Percentiles rank a stretch among this genome's conserved stretches.
Evolutionary conservation across 345 rosid species (phyloP).

Genomic region (Salix dunnii): DNA sequence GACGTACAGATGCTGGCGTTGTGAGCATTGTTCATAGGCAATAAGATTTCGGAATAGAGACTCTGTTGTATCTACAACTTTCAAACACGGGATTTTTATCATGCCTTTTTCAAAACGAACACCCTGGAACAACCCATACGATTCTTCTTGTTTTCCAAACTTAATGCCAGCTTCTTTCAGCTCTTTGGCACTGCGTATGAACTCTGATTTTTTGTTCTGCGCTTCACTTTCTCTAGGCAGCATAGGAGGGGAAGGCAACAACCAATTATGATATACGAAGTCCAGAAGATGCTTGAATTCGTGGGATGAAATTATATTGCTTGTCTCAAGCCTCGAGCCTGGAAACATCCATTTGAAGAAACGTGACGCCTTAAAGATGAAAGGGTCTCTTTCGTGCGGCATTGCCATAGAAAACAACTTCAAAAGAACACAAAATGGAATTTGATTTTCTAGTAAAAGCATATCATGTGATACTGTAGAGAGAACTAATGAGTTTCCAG

Average conservation of each 20-base stretch:
- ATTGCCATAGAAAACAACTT: neutral
- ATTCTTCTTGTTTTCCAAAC: neutral
- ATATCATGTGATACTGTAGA: neutral
- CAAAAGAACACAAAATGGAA: slow-evolving; percentile 22
- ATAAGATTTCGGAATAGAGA: slow-evolving; percentile 17
- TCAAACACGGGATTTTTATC: slow-evolving; percentile 13
- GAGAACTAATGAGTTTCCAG: neutral
- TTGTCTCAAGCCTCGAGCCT: neutral
- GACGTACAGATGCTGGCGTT: neutral
- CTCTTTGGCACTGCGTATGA: slow-evolving; percentile 17
- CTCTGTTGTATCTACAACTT: neutral
- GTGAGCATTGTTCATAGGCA: slow-evolving; percentile 20
- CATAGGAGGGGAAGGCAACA: neutral
- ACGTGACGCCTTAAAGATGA: accelerated
- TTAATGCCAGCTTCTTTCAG: slow-evolving; percentile 21
- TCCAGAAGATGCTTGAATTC: slow-evolving; percentile 11
- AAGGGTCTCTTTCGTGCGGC: no score
- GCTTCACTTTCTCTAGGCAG: neutral
- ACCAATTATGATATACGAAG: neutral
- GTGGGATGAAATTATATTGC: neutral
- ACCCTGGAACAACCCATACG: neutral
- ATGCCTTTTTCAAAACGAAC: slow-evolving; percentile 10
- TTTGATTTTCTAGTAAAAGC: slow-evolving; percentile 8
- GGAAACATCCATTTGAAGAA: neutral
- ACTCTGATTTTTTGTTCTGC: no score